Conservation (phyloP, 345 rosid genomes). For the Citrus glauca region DNA sequence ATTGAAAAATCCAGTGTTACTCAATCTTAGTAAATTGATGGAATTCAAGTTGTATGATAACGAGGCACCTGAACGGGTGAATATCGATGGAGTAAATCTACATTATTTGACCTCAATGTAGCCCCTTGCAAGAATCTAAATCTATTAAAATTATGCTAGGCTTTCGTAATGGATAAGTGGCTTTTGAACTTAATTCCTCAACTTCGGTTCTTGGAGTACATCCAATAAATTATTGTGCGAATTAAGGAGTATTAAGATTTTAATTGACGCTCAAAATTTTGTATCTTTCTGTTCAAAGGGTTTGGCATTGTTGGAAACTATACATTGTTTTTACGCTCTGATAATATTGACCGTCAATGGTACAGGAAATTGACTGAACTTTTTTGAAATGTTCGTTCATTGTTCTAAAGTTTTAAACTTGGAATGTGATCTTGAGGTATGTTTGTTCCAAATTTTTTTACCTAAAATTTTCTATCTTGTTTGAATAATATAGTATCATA, state of each 20-base stretch:
- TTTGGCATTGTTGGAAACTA: neutral
- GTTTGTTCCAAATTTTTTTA: neutral
- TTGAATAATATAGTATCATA: neutral
- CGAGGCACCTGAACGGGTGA: no score
- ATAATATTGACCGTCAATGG: neutral
- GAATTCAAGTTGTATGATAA: no score
- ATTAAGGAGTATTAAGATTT: neutral
- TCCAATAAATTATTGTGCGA: neutral
- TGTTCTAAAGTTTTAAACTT: neutral
- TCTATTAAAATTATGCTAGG: neutral
- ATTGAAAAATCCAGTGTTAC: no score
- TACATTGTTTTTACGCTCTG: no score
- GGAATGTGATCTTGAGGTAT: neutral
- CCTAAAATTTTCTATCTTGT: neutral
- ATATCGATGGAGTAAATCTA: no score
- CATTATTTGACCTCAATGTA: no score
- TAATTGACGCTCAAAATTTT: neutral
- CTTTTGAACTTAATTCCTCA: neutral
- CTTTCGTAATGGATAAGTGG: no score
- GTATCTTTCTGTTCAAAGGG: neutral
- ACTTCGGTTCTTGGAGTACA: neutral
- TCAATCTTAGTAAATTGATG: no score
- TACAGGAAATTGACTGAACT: neutral
- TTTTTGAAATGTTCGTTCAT: neutral
- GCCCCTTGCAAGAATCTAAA: no score